A percentile compares a stretch with the other conserved stretches of the same genome.
Conservation (phyloP, 2,329 filamentous ascomycete genomes). For the Penicillium sp. region DNA sequence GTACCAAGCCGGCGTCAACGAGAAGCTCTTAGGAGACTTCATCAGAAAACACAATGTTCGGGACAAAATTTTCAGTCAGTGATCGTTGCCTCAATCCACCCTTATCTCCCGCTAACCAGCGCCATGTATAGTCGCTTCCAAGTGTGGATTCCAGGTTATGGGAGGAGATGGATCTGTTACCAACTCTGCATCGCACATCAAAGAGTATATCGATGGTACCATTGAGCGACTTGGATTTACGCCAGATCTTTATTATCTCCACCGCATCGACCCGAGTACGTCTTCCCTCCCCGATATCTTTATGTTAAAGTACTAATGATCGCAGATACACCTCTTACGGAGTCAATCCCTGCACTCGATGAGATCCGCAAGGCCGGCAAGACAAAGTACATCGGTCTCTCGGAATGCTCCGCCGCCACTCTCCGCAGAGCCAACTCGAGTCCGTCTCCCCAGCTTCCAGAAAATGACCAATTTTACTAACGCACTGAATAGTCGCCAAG, state of each 20-base stretch:
- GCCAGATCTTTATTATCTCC: slow-evolving; percentile 49
- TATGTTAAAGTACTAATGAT: not conserved
- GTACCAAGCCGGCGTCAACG: slow-evolving; percentile 50
- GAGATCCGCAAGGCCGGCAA: slow-evolving; percentile 48
- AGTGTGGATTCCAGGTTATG: slow-evolving; percentile 48
- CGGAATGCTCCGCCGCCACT: slow-evolving; percentile 48
- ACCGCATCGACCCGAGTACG: slow-evolving; percentile 48
- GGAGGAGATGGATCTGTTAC: slow-evolving; percentile 37
- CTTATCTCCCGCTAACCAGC: not conserved
- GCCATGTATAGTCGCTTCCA: slow-evolving; percentile 45
- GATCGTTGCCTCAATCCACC: too few relatives aligned
- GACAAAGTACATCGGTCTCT: slow-evolving; percentile 52
- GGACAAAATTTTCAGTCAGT: slow-evolving; percentile 51
- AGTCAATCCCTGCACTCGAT: slow-evolving; percentile 50
- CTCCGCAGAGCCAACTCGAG: slow-evolving; percentile 48
- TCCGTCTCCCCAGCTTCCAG: slow-evolving; percentile 17
- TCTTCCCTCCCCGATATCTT: too few relatives aligned
- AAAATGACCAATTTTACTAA: slow-evolving; percentile 4
- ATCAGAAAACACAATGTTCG: slow-evolving; percentile 53
- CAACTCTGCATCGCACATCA: slow-evolving; percentile 50
- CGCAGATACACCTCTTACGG: slow-evolving; percentile 46
- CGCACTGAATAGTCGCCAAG: slow-evolving; percentile 40
- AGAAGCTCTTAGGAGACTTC: slow-evolving; percentile 53
- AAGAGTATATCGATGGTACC: slow-evolving; percentile 51
- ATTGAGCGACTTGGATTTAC: slow-evolving; percentile 51